A percentile compares a stretch with the other conserved stretches of the same genome.
Evolutionary conservation across 257 asterid species (phyloP).

Genomic region (Mentha longifolia): DNA sequence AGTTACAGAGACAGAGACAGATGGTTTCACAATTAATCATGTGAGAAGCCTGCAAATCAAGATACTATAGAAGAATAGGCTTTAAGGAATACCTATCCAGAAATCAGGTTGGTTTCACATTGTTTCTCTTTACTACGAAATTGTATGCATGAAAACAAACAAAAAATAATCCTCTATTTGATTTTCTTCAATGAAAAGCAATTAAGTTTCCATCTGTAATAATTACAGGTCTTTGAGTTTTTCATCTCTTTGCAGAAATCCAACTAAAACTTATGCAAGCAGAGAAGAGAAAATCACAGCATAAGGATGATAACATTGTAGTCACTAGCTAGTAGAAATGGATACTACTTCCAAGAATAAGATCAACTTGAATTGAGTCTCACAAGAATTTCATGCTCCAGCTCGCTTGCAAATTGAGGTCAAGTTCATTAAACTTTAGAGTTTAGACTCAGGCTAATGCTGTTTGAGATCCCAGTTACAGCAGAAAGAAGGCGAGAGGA

Average conservation of each 20-base stretch:
- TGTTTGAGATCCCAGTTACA: no score
- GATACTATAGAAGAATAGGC: slow-evolving; percentile 11
- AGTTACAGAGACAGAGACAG: slow-evolving; percentile 26
- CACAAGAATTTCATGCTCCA: not conserved
- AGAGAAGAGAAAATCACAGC: slow-evolving; percentile 9
- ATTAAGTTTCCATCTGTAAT: slow-evolving; percentile 1
- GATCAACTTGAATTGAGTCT: slow-evolving; percentile 15
- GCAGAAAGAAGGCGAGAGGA: no score
- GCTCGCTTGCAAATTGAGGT: slow-evolving; percentile 11
- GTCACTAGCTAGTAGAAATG: not conserved
- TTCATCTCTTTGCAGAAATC: not conserved
- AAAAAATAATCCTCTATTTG: not conserved
- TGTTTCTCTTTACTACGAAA: slow-evolving; percentile 11
- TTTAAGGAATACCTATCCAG: slow-evolving; percentile 10
- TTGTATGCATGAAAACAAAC: slow-evolving; percentile 4
- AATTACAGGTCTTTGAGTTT: not conserved
- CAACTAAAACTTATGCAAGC: not conserved
- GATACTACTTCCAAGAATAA: not conserved
- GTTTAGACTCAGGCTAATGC: not conserved
- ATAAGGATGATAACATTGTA: slow-evolving; percentile 15
- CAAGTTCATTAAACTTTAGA: slow-evolving; percentile 2
- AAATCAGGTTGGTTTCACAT: slow-evolving; percentile 7
- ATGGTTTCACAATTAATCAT: slow-evolving; percentile 18
- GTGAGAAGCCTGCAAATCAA: slow-evolving; percentile 16
- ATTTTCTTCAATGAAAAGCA: slow-evolving; percentile 15